phyloP scores from a whole-genome alignment of 768 basidiomycete species.

The Tricholoma flavovirens region DNA sequence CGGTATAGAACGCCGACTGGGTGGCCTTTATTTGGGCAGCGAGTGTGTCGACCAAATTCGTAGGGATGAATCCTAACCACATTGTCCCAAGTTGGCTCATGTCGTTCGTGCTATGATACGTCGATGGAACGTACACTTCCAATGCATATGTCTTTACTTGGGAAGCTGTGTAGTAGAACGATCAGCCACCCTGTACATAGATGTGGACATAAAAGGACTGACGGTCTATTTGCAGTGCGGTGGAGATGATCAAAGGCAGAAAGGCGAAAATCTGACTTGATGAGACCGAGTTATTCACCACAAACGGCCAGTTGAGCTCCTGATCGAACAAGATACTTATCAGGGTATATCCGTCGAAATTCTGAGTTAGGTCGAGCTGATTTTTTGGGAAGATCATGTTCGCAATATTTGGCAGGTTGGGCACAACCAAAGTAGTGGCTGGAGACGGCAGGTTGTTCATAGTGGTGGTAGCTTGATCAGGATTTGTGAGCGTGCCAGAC shows the following conservation, averaged over 20 bases:
- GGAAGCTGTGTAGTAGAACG: constrained; percentile 18
- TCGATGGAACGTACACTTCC: constrained; percentile 59
- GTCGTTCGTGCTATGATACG: constrained; percentile 48
- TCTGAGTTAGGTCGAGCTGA: constrained; percentile 19
- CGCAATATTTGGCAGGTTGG: constrained; percentile 60
- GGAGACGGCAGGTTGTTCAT: constrained; percentile 14
- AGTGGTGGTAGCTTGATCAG: constrained; percentile 38
- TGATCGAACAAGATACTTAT: constrained; percentile 63
- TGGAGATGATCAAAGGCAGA: constrained; percentile 42
- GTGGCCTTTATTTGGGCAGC: constrained; percentile 56
- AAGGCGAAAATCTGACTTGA: constrained; percentile 75
- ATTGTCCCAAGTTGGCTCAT: constrained; percentile 52
- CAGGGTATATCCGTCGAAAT: constrained; percentile 36
- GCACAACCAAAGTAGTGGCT: constrained; percentile 21
- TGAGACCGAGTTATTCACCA: constrained; percentile 49
- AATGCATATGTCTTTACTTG: constrained; percentile 48
- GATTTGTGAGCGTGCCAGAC: constrained; percentile 31
- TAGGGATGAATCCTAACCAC: constrained; percentile 68
- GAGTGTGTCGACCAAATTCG: constrained; percentile 48
- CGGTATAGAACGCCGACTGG: constrained; percentile 62
- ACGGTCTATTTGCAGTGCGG: constrained; percentile 29
- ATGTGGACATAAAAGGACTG: constrained; percentile 10
- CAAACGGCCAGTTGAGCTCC: constrained; percentile 63
- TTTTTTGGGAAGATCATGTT: constrained; percentile 47
- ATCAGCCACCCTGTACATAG: background rate